These are phyloP conservation scores for Rhodamnia rubescens DNA, from an alignment of 345 rosid species.

Conservation along the genomic window DNA sequence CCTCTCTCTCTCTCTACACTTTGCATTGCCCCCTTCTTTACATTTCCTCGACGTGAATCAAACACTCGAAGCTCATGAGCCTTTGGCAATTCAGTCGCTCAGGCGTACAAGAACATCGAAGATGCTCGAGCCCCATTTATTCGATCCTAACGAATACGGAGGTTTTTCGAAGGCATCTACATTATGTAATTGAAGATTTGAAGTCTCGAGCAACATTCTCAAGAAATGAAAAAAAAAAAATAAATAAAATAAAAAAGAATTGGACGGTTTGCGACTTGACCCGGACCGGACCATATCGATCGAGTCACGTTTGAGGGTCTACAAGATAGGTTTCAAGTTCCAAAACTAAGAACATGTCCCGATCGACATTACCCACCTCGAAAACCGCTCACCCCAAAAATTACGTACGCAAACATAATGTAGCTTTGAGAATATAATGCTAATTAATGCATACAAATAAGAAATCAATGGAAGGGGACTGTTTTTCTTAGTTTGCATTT, in stretches of 20 bases:
- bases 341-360: neutral
- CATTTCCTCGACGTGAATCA: neutral
- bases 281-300: too few species aligned
- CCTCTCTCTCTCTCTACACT: neutral
- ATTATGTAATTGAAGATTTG: neutral
- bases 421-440: neutral
- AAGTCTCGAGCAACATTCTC: neutral
- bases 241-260: neutral
- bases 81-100: neutral
- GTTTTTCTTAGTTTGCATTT: neutral
- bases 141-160: neutral
- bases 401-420: neutral
- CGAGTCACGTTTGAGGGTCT: accelerated
- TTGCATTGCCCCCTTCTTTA: neutral
- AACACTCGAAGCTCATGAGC: neutral
- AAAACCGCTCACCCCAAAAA: neutral
- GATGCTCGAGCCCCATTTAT: neutral
- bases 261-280: too few species aligned
- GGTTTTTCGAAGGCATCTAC: neutral
- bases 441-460: neutral
- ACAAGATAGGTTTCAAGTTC: neutral
- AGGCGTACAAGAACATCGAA: neutral
- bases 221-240: neutral
- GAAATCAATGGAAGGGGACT: too few species aligned
- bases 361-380: neutral